Evolutionary conservation across 306 rosid genomes (phyloP), one percentile per base, ranked within the genome.

Genomic region (Quercus alba): DNA sequence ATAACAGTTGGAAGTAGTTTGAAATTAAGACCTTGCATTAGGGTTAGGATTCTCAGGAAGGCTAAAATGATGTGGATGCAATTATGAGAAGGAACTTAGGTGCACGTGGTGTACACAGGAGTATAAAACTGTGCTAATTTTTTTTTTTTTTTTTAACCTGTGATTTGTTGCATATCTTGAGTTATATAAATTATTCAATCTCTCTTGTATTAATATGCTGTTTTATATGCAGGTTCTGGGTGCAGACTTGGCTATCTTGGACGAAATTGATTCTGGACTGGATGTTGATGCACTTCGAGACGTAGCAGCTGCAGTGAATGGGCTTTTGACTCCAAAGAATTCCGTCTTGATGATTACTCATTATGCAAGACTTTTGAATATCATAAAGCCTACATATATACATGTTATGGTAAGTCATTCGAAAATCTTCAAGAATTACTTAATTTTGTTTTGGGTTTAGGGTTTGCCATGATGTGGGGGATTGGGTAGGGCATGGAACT

Each of bases 231-330:
- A 91, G 96, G 97, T 95, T 85, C 82, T 95, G 89, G 99, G 98
- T 80, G 99, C 99, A 67, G 99, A 95, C 56, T 83, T 95, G 93
- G 90, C 94, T 56, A 88, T 95, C 76, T 79, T 95, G 80, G 99
- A 95, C 71, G 99, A 95, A 86, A 90, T 95, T 85, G 99, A 95
- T 86, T 95, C 99, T 69, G 99, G 99, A 56, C 87, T 95, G 92
- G 99, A 93, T 83, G 92, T 93, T 62, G 99, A 95, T 87, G 99
- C 99, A 33, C 91, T 95, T 83, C 88, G 88, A 69, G 99, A 95
- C 78, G 98, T 95, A 20, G 96, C 99, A 21, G 90, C 80, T 81
- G 98, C 99, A 20, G 99, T 95, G 54, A 91, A 86, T 46, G 82
- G 78, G 76, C 87, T 93, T 83, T 81, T 90, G 83, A 90, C 95